These are phyloP conservation scores for Ceratocystis albifundus DNA, from an alignment of 2,329 filamentous ascomycete species.

Conservation along the genomic window DNA sequence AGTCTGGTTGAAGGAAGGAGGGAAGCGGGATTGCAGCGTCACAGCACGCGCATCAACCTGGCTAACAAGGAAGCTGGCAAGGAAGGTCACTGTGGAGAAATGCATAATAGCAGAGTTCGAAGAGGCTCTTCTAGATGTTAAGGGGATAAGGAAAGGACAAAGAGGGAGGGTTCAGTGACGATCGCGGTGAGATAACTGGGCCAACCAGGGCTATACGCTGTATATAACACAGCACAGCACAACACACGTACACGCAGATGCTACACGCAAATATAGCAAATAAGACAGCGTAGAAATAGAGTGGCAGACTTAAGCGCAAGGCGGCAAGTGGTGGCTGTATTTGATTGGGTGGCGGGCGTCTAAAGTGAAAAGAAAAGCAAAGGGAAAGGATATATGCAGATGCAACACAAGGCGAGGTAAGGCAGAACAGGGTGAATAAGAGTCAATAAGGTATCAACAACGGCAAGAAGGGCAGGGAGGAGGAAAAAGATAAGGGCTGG, in stretches of 20 bases:
- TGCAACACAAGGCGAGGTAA: too few species aligned
- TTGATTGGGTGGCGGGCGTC: conserved; percentile 2
- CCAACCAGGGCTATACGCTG: neutral
- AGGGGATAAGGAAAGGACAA: neutral
- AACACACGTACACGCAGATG: too few species aligned
- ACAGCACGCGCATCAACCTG: neutral
- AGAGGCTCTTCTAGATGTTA: too few species aligned
- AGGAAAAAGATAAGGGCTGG: neutral
- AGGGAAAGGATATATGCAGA: neutral
- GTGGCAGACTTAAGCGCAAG: conserved; percentile 1
- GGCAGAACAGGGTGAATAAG: neutral
- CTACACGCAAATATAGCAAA: neutral
- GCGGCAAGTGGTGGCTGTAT: neutral
- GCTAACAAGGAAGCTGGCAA: neutral
- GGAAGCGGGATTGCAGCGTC: neutral
- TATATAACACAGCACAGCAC: neutral
- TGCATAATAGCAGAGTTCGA: neutral
- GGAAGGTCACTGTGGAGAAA: neutral
- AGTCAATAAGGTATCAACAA: too few species aligned
- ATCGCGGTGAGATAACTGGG: neutral
- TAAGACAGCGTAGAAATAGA: neutral
- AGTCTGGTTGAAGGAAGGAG: neutral
- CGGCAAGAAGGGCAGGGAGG: neutral
- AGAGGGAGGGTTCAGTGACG: neutral
- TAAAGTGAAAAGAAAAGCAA: neutral